Percentiles rank a stretch among this genome's conserved stretches.
Conservation (phyloP, 2,329 filamentous ascomycete species). For the Harringtonia aguacate region DNA sequence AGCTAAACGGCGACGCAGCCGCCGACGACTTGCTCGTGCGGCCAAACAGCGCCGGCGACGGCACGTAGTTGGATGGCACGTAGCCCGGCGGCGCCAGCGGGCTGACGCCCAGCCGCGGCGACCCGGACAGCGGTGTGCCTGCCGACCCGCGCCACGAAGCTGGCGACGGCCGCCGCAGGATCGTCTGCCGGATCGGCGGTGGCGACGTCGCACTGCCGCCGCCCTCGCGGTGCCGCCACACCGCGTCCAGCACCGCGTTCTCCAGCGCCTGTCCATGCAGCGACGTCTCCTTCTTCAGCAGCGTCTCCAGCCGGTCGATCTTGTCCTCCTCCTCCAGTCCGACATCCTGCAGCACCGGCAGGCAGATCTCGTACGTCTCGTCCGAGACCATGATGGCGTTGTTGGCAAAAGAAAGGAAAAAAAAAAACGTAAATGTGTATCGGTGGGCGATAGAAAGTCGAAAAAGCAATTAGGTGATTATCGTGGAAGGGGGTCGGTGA, state of each 20-base stretch:
- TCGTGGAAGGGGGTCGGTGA: background rate
- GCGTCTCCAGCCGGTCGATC: constrained; percentile 79
- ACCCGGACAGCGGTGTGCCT: constrained; percentile 74
- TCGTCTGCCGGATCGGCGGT: constrained; percentile 76
- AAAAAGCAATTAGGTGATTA: background rate
- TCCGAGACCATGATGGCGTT: constrained; percentile 71
- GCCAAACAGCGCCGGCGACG: too few species aligned
- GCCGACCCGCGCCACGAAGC: constrained; percentile 82
- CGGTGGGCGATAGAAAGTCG: too few species aligned
- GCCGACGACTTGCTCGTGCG: constrained; percentile 62
- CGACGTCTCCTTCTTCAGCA: constrained; percentile 68
- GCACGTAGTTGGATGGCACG: constrained; percentile 64
- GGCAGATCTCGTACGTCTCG: constrained; percentile 82
- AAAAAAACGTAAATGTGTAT: too few species aligned
- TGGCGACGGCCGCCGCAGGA: constrained; percentile 82
- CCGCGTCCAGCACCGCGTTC: constrained; percentile 78
- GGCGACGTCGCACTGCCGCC: constrained; percentile 60
- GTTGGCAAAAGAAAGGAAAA: background rate
- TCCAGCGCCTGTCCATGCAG: constrained; percentile 71
- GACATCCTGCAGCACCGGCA: constrained; percentile 75
- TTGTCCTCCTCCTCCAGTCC: constrained; percentile 88
- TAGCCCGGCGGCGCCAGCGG: constrained; percentile 80
- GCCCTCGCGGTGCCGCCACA: constrained; percentile 73
- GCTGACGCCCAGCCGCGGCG: constrained; percentile 70
- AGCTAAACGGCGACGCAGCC: constrained; percentile 82